Conservation (phyloP, 2,329 filamentous ascomycete species). For the Stenocarpella maydis region DNA sequence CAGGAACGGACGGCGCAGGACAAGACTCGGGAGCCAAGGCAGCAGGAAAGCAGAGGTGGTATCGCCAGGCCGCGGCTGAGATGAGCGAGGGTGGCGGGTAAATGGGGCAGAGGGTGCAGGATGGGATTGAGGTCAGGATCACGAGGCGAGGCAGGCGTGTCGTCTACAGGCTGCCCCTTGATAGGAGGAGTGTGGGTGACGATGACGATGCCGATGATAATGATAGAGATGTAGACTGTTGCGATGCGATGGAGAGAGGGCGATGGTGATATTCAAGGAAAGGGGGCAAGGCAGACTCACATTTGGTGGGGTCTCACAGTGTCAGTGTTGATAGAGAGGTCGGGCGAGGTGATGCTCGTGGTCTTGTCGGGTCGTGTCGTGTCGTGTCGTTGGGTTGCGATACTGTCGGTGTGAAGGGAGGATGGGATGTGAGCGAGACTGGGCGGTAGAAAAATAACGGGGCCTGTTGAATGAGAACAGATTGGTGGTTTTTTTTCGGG, state of each 20-base stretch:
- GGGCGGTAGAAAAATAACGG: conserved; percentile 36
- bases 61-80: conserved; percentile 34
- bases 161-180: conserved; percentile 17
- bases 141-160: conserved; percentile 15
- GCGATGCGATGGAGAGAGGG: conserved; percentile 6
- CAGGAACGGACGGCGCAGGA: conserved; percentile 21
- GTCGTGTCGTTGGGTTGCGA: conserved; percentile 30
- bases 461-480: conserved; percentile 35
- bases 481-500: conserved; percentile 31
- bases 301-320: conserved; percentile 33
- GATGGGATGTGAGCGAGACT: conserved; percentile 28
- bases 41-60: conserved; percentile 19
- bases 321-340: conserved; percentile 28
- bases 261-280: conserved; percentile 10
- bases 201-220: conserved; percentile 25
- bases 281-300: conserved; percentile 26
- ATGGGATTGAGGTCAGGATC: conserved; percentile 11
- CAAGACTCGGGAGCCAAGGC: conserved; percentile 32
- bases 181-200: background rate
- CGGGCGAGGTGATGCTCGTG: conserved; percentile 33
- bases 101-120: conserved; percentile 10
- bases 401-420: conserved; percentile 37
- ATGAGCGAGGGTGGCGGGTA: conserved; percentile 11
- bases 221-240: conserved; percentile 23
- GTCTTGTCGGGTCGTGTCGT: conserved; percentile 34